Evolutionary conservation across 2,329 filamentous ascomycete species (phyloP), one percentile per base, ranked within the genome.

Genomic region (Ophiostoma ips): DNA sequence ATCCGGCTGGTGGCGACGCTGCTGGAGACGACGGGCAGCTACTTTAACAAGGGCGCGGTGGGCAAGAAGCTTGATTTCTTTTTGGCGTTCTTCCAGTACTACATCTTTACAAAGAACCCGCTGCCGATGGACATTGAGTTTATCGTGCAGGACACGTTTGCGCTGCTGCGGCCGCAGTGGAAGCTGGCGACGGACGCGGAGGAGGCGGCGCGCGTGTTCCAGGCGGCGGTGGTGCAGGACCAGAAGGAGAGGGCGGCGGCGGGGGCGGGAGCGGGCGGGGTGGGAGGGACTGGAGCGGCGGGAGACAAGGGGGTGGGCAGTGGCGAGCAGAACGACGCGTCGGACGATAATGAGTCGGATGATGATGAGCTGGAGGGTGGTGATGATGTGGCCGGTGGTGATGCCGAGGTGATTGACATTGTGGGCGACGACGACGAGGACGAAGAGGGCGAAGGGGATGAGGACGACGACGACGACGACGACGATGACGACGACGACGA

Each of bases 61-160:
- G 94, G 89, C 64, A 96, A 96, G 72, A 98, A 96, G 67, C 76
- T 98, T 10, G 92, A 98, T 61, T 96, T 95, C 64, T 98, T 96
- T 66, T 71, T 98, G 53, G 90, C 84, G 0, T 96, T 96, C 66
- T 87, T 98, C 59, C 89, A 86, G 76, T 96, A 95, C 65, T 98
- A 98, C 66, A 83, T 96, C 57, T 81, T 84, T 60, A 88, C 86
- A 18, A 98, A 98, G 66, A 81, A 90, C 18, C 75, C 84, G 0
- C 67, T 95, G 36, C 92, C 94, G 0, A 94, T 98, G 87, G 92
- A 98, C 57, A 86, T 96, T 44, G 92, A 98, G 52, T 98, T 98
- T 63, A 81, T 95, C 43, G 78, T 98, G 7, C 89, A 95, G 63
- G 92, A 98, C 63, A 89, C 86, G 0, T 96, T 85, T 66, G 81